Base-by-base conservation (phyloP, 768 basidiomycete species). In the Gelatoporia subvermispora region DNA sequence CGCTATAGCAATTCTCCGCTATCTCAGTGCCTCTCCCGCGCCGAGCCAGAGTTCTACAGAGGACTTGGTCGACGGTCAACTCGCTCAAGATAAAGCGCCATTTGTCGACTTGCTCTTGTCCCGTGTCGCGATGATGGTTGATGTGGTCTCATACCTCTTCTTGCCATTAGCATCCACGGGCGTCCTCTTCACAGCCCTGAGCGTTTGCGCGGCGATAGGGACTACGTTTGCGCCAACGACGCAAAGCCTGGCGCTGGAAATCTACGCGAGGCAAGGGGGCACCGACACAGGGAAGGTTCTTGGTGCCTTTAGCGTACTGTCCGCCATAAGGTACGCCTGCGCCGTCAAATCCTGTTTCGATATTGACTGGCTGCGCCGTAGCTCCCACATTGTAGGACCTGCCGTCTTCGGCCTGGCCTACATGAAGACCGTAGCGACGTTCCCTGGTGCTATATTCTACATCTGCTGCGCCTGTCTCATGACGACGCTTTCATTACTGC, bases 221-320 rank as follows among this genome's bases (percentile, higher is more conserved):
- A 61, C 72, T 0, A 88, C 84, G 1, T 79, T 84, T 49, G 62
- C 60, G 20, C 90, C 93, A 8, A 81, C 87, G 2, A 50, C 76
- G 8, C 83, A 88, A 48, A 84, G 84, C 20, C 75, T 91, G 31
- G 82, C 89, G 3, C 67, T 94, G 35, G 78, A 84, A 18, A 60
- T 88, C 38, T 88, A 84, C 52, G 67, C 68, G 23, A 66, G 65
- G n/a, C 68, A 71, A 18, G 77, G 76, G 1, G 77, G 81, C 2
- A 72, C 71, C 10, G 86, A 92, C 58, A 70, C 74, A 13, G 93
- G 91, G 3, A 74, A 72, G 56, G 70, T 96, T 16, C 93, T 93
- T 59, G 93, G 90, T 10, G 90, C 82, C 3, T 55, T 93, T 48
- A 82, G 84, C 49, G 86, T 93, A 22, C 55, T 91, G 3, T 79